These are phyloP conservation scores for Prunus mume DNA, from an alignment of 306 rosid species.

Conservation along the genomic window DNA sequence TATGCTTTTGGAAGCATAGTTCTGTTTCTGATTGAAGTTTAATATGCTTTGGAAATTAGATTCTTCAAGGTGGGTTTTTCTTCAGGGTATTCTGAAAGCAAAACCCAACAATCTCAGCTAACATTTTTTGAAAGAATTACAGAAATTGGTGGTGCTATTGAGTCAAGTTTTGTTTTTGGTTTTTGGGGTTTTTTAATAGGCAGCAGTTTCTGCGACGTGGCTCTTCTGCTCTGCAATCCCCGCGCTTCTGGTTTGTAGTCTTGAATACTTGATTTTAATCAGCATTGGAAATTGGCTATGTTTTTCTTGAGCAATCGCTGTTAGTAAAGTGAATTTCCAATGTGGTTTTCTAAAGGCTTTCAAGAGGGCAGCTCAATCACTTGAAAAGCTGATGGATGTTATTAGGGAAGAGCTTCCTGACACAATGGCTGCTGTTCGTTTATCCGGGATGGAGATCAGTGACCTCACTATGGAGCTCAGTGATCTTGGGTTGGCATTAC, in stretches of 20 bases:
- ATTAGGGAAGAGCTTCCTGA: constrained; percentile 88
- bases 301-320: not conserved
- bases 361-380: constrained; percentile 84
- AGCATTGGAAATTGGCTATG: not conserved
- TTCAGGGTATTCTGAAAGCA: not conserved
- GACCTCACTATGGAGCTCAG: constrained; percentile 86
- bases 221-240: constrained; percentile 89
- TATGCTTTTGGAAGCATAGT: not conserved
- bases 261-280: not conserved
- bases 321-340: not conserved
- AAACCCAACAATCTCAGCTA: not conserved
- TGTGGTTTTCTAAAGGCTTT: constrained; percentile 58
- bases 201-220: constrained; percentile 77
- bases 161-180: not conserved
- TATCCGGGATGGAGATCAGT: constrained; percentile 95
- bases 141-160: not conserved
- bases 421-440: constrained; percentile 82
- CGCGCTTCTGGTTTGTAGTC: constrained; percentile 70
- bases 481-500: constrained; percentile 60
- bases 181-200: constrained; percentile 33
- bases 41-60: not conserved
- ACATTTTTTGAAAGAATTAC: not conserved
- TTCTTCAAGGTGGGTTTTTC: not conserved
- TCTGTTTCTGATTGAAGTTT: not conserved
- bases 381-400: constrained; percentile 85